Evolutionary conservation across 371 early-diverging fungal genomes (phyloP), one percentile per base, ranked within the genome.

Genomic region (Vairimorpha necatrix): DNA sequence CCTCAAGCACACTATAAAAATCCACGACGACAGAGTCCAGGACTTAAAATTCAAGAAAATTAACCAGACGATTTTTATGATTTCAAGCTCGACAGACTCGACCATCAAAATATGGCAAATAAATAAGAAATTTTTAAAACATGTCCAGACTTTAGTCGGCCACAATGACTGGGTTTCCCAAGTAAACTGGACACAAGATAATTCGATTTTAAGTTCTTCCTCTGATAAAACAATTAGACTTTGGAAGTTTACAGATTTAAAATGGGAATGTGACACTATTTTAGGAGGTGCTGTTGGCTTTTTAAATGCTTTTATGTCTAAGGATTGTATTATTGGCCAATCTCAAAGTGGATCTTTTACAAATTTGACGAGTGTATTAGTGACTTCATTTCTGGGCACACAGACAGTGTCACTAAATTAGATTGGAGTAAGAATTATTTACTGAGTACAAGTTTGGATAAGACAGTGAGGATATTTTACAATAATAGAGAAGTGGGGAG

Each of bases 81-180:
- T 66, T 11, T 76, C 75, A 3, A 13, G 73, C 14, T 78, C 79
- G 18, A 72, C 75, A 60, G 82, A 82, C 50, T 58, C 47, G 26
- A 75, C 61, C 9, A 50, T 78, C 32, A 82, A 82, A 72, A 70
- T 82, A 48, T 76, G 77, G 70, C 36, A 39, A 38, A 9, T 70
- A 7, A 16, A 26, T 13, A 47, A 22, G 6, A 28, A 39, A 20
- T 24, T 28, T 14, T n/a, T 81, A 48, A 16, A 32, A 32, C 69
- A 58, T 33, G 28, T 79, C 9, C 67, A 79, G 13, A 82, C 77
- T 16, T 62, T 82, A 11, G 62, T 53, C 42, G 79, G 80, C 24
- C 82, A 82, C 56, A 60, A 20, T 26, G 82, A 82, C 36, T 79
- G 80, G 79, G 74, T 82, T 13, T 46, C 47, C 36, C 42, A 56